Percentiles rank a stretch among this genome's conserved stretches.
These are phyloP conservation scores for Aphanomyces stellatus DNA, from an alignment of 352 stramenopile genomes.

Conservation along the genomic window DNA sequence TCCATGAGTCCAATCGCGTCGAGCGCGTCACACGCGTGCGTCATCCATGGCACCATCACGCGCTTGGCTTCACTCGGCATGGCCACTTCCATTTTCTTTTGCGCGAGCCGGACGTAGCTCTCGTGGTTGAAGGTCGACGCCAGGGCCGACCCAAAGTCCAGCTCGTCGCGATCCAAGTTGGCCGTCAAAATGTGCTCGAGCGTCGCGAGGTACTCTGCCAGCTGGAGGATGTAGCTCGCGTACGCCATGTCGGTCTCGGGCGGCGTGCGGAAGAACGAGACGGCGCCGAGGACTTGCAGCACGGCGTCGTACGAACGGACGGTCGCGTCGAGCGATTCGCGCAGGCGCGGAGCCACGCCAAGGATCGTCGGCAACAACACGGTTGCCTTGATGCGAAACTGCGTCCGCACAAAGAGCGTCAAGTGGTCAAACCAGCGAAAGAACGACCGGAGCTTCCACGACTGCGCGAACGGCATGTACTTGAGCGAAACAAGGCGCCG, in stretches of 20 bases:
- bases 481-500: background rate
- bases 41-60: constrained; percentile 15
- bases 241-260: background rate
- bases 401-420: background rate
- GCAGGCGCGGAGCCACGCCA: background rate
- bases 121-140: background rate
- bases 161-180: constrained; percentile 6
- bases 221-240: constrained; percentile 1
- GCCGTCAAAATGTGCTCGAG: constrained; percentile 1
- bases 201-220: constrained; percentile 6
- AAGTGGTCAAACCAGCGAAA: constrained; percentile 12
- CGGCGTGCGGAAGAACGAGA: background rate
- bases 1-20: background rate
- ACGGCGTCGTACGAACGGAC: background rate
- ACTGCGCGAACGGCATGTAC: background rate
- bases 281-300: background rate
- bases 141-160: background rate
- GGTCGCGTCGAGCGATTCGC: background rate
- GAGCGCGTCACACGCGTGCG: background rate
- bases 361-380: background rate
- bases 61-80: background rate
- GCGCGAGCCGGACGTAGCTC: background rate
- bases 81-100: constrained; percentile 1
- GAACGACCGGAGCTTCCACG: background rate
- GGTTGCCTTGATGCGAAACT: background rate